A percentile compares a stretch with the other conserved stretches of the same genome.
phyloP scores from a whole-genome alignment of 305 asterid species.

The Ajuga reptans region DNA sequence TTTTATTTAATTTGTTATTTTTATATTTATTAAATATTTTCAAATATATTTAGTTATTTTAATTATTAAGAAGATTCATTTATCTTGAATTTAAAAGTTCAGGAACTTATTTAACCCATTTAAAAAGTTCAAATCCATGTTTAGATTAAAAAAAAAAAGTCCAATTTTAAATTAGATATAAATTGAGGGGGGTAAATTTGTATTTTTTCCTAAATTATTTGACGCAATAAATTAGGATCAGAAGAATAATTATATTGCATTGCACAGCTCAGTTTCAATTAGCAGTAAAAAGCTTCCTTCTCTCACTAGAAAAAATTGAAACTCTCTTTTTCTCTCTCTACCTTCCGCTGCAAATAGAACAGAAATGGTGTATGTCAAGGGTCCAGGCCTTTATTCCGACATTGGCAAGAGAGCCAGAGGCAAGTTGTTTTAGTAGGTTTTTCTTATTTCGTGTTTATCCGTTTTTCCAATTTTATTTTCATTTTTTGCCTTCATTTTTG shows the following conservation, averaged over 20 bases:
- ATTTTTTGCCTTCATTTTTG: too few relatives aligned
- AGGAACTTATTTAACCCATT: too few relatives aligned
- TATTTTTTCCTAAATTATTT: not conserved
- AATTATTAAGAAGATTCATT: too few relatives aligned
- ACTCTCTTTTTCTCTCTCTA: not conserved
- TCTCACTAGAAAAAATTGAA: constrained; percentile 14
- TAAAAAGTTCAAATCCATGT: too few relatives aligned
- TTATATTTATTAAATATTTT: too few relatives aligned
- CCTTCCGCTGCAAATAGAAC: not conserved
- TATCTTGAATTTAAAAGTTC: too few relatives aligned
- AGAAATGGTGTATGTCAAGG: constrained; percentile 40
- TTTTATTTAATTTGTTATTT: too few relatives aligned
- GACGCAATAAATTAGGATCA: constrained; percentile 23
- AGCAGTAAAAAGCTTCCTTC: not conserved
- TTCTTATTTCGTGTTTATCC: not conserved
- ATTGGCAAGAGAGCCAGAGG: constrained; percentile 63
- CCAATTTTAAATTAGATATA: too few relatives aligned
- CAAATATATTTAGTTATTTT: too few relatives aligned
- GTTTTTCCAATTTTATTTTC: too few relatives aligned
- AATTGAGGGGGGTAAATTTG: too few relatives aligned
- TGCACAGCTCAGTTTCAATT: not conserved
- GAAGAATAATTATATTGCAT: not conserved
- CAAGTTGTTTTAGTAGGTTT: constrained; percentile 7
- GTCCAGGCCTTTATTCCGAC: constrained; percentile 62
- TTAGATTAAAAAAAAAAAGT: too few relatives aligned